A percentile compares a stretch with the other conserved stretches of the same genome.
Conservation (phyloP, 2,329 filamentous ascomycete genomes). For the Verticillium tricorpus region DNA sequence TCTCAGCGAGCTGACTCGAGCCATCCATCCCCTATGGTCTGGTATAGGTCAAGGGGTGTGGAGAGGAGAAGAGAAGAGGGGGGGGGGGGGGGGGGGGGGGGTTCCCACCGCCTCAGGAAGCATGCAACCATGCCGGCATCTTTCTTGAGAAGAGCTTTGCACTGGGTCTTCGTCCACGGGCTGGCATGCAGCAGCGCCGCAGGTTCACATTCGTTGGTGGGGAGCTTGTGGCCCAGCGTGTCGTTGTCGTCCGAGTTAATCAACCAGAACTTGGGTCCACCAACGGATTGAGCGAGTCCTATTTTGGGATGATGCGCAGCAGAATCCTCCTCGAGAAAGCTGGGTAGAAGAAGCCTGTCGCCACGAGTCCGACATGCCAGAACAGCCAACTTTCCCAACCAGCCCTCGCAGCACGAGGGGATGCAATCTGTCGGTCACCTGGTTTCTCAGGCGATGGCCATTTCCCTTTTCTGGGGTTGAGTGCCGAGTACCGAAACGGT, state of each 20-base stretch:
- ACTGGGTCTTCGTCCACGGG: neutral
- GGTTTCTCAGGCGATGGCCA: neutral
- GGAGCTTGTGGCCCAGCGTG: neutral
- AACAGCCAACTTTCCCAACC: neutral
- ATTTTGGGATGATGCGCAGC: conserved; percentile 3
- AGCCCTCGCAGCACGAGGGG: neutral
- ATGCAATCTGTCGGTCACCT: neutral
- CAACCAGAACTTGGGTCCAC: neutral
- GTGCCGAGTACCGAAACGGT: neutral
- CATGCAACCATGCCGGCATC: conserved; percentile 3
- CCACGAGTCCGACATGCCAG: neutral
- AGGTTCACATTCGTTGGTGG: neutral
- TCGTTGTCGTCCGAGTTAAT: neutral
- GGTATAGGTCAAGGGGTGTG: neutral
- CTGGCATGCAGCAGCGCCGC: neutral
- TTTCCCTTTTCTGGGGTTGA: neutral
- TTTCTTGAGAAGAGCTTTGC: neutral
- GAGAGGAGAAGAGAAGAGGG: neutral
- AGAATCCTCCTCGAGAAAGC: neutral
- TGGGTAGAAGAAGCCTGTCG: neutral
- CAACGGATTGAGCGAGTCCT: neutral
- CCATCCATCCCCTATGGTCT: neutral
- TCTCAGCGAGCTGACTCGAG: neutral
- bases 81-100: neutral
- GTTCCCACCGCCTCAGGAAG: conserved; percentile 1